A percentile compares a stretch with the other conserved stretches of the same genome.
These are phyloP conservation scores for Podospora anserina DNA, from an alignment of 495 filamentous ascomycete species.

Conservation along the genomic window DNA sequence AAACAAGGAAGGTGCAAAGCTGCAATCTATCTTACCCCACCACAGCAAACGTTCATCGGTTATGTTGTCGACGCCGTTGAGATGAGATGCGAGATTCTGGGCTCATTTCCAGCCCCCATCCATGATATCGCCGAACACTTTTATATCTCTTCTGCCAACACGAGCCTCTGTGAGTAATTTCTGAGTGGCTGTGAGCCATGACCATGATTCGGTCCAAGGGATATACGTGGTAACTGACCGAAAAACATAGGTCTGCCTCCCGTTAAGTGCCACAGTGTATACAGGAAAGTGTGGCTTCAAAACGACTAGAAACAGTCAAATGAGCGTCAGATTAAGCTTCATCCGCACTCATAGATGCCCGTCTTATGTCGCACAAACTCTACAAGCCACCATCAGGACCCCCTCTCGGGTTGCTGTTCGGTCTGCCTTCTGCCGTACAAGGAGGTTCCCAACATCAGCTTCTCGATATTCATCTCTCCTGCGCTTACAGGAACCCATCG, in stretches of 20 bases:
- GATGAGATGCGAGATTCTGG: neutral
- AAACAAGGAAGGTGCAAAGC: neutral
- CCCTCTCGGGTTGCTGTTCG: neutral
- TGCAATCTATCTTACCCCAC: neutral
- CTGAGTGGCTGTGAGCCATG: neutral
- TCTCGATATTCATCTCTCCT: neutral
- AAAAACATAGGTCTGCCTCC: neutral
- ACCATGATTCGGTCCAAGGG: neutral
- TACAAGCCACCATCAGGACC: slow-evolving; percentile 6
- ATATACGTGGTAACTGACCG: neutral
- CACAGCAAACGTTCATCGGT: neutral
- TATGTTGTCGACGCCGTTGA: neutral
- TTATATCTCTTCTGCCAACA: neutral
- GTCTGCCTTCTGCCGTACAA: neutral
- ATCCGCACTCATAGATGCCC: neutral
- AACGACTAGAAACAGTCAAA: neutral
- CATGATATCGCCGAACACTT: neutral
- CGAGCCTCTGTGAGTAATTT: neutral
- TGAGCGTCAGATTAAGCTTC: neutral
- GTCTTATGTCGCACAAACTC: slow-evolving; percentile 9
- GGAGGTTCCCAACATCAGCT: neutral
- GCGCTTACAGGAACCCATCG: neutral
- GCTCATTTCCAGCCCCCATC: neutral
- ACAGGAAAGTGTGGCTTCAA: neutral
- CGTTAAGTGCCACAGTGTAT: neutral